Evolutionary conservation across 2,329 filamentous ascomycete species (phyloP).

Genomic region (Coleophoma crateriformis): DNA sequence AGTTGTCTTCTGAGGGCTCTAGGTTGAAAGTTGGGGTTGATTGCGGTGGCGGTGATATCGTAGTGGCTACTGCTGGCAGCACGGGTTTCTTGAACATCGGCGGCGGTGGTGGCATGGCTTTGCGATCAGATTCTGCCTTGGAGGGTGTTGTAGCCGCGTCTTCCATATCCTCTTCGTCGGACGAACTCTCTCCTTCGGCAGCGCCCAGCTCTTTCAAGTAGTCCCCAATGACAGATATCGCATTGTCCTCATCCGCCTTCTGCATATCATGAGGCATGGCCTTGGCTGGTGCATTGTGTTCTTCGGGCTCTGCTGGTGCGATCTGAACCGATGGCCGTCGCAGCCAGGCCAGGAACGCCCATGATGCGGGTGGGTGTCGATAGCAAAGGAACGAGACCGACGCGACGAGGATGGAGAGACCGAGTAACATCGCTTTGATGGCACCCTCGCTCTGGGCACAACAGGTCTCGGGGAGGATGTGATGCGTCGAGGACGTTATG

Average conservation of each 20-base stretch:
- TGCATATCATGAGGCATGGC: not conserved
- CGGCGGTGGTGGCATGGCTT: slow-evolving; percentile 32
- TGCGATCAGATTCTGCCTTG: slow-evolving; percentile 22
- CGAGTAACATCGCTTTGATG: slow-evolving; percentile 32
- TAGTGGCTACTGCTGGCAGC: slow-evolving; percentile 9
- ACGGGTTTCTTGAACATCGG: slow-evolving; percentile 17
- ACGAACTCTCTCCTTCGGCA: not conserved
- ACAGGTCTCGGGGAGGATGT: not conserved
- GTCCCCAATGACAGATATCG: not conserved
- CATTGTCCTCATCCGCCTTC: not conserved
- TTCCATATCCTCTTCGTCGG: not conserved
- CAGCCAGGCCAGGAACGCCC: slow-evolving; percentile 31
- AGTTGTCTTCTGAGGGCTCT: slow-evolving; percentile 19
- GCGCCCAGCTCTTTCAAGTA: not conserved
- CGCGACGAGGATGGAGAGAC: slow-evolving; percentile 56
- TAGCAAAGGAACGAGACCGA: slow-evolving; percentile 53
- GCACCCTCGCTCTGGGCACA: slow-evolving; percentile 37
- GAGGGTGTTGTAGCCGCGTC: not conserved
- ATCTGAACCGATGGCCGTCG: slow-evolving; percentile 6
- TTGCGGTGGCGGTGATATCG: slow-evolving; percentile 8
- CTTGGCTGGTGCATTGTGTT: not conserved
- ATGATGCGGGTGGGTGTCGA: slow-evolving; percentile 45
- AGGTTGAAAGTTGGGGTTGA: slow-evolving; percentile 17
- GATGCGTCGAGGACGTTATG: not conserved
- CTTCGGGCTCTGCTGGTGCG: slow-evolving; percentile 1